Evolutionary conservation across 208 protist genomes (phyloP), one percentile per base, ranked within the genome.

Genomic region (Trypanosoma cruzi): DNA sequence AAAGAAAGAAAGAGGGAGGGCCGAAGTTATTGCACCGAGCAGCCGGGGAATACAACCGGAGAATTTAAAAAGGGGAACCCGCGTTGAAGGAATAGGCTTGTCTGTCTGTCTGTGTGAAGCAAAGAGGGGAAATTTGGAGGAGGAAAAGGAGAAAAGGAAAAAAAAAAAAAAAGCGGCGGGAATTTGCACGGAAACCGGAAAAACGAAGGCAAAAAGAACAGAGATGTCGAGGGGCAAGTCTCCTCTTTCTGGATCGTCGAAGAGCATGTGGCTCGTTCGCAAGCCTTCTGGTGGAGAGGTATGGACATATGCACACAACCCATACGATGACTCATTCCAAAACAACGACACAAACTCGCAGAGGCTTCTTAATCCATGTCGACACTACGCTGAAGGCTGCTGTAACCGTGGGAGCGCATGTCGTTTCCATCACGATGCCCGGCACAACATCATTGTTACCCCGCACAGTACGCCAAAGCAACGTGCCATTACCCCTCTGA

Each of bases 361-460:
- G 44, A 80, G 69, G 40, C 42, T 49, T n/a, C 40, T 49, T 1
- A 90, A 87, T 42, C 61, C 79, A 20, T 90, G 85, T 44, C 72
- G 85, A 0, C 81, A 90, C 61, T 85, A 84, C 56, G 34, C 84
- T 4, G 78, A 81, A 20, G 81, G 85, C 57, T 81, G 65, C 36
- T 90, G 81, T 72, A 90, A 87, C 57, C 82, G 82, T 16, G 85
- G 85, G 50, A 82, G 71, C 62, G 74, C 75, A 8, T 88, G 85
- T 57, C 81, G 80, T 36, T 90, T 90, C 57, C 73, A 76, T 52
- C 81, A 88, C 64, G 79, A 81, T 1, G 81, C 65, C 14, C 85
- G 84, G 18, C 73, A 72, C 57, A 75, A 31, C 26, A 34, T 75
- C 20, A 80, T 86, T 44, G 63, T 86, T 32, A 69, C 73, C 24